Percentiles rank a stretch among this genome's conserved stretches.
Evolutionary conservation across 768 basidiomycete species (phyloP).

Genomic region (Leccinum ochraceum): DNA sequence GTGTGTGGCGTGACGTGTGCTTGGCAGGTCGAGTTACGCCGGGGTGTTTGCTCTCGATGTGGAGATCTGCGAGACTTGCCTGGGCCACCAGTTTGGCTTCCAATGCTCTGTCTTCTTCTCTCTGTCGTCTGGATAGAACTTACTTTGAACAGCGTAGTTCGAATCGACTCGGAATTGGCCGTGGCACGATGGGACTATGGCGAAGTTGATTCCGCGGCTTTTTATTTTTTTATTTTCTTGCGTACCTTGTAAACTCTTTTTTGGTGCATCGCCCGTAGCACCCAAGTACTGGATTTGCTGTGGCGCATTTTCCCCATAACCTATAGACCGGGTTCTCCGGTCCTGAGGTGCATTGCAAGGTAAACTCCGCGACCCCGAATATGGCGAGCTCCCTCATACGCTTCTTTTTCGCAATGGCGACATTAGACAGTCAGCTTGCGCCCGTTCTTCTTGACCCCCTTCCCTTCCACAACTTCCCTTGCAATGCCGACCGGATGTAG

Average conservation of each 20-base stretch:
- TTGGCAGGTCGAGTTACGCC: background rate
- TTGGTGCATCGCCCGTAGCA: background rate
- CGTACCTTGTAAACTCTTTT: background rate
- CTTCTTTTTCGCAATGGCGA: slow-evolving; percentile 29
- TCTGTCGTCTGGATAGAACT: background rate
- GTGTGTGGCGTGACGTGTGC: slow-evolving; percentile 18
- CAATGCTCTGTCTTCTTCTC: background rate
- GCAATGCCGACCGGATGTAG: slow-evolving; percentile 19
- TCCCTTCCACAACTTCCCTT: background rate
- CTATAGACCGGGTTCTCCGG: slow-evolving; percentile 1
- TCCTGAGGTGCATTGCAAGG: slow-evolving; percentile 15
- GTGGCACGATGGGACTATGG: slow-evolving; percentile 6
- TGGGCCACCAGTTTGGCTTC: background rate
- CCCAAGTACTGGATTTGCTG: slow-evolving; percentile 2
- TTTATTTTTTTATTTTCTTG: background rate
- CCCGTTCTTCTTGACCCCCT: slow-evolving; percentile 13
- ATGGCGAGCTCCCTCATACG: slow-evolving; percentile 26
- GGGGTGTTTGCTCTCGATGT: background rate
- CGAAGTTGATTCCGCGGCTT: slow-evolving; percentile 2
- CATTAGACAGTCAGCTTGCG: slow-evolving; percentile 25
- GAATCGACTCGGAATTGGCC: background rate
- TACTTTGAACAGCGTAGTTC: background rate
- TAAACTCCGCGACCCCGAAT: slow-evolving; percentile 32
- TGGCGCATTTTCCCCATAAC: background rate
- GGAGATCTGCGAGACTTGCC: slow-evolving; percentile 1